Evolutionary conservation across 148 eudicot genomes (phyloP).

Genomic region (Mesembryanthemum crystallinum): DNA sequence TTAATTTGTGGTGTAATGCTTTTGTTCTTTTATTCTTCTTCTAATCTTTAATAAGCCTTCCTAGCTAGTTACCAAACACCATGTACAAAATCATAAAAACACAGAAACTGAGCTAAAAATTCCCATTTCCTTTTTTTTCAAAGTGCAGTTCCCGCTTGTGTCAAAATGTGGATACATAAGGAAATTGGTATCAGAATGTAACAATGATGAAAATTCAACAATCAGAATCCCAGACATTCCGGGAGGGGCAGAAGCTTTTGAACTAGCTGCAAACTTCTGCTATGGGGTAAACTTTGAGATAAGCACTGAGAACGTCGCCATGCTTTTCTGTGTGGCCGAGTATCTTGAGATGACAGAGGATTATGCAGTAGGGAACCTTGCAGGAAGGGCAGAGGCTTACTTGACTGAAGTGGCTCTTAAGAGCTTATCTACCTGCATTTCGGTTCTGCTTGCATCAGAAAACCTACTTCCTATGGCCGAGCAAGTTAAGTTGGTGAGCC

Average conservation of each 20-base stretch:
- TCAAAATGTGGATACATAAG: constrained; percentile 78
- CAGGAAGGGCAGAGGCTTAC: constrained; percentile 60
- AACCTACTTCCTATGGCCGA: constrained; percentile 60
- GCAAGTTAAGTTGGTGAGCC: constrained; percentile 69
- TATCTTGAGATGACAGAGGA: constrained; percentile 94
- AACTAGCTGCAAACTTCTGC: constrained; percentile 87
- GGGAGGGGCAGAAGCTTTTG: constrained; percentile 84
- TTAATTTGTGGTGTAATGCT: not conserved
- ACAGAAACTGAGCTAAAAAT: not conserved
- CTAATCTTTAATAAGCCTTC: not conserved
- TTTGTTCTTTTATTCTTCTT: not conserved
- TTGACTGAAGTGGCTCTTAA: constrained; percentile 65
- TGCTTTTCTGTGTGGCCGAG: constrained; percentile 75
- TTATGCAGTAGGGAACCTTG: constrained; percentile 60
- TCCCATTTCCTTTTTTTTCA: not conserved
- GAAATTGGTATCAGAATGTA: constrained; percentile 58
- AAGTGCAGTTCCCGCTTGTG: constrained; percentile 74
- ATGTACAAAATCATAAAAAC: not conserved
- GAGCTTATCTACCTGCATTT: constrained; percentile 55
- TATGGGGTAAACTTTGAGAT: constrained; percentile 85
- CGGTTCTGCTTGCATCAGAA: constrained; percentile 62
- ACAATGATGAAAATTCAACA: constrained; percentile 34
- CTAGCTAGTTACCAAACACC: constrained; percentile 3
- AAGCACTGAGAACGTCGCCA: constrained; percentile 63
- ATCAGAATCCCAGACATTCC: constrained; percentile 67